Evolutionary conservation across 2,329 filamentous ascomycete species (phyloP).

Genomic region (Saccharata proteae): DNA sequence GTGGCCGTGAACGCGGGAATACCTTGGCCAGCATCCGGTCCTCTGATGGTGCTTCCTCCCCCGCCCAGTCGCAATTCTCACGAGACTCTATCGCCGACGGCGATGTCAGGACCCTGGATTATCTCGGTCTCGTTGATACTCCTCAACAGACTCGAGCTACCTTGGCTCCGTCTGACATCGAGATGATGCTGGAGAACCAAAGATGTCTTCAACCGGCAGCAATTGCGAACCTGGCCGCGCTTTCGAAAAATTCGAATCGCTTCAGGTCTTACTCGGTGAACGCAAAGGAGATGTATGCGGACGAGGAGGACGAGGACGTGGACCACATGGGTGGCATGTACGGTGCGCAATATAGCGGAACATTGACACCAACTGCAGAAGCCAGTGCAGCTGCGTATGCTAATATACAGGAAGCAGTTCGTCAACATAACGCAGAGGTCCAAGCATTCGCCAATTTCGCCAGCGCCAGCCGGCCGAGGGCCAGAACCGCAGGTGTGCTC

Average conservation of each 20-base stretch:
- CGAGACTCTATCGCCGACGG: slow-evolving; percentile 74
- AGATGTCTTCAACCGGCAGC: slow-evolving; percentile 50
- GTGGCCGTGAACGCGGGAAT: slow-evolving; percentile 67
- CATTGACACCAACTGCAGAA: slow-evolving; percentile 46
- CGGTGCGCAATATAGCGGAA: slow-evolving; percentile 45
- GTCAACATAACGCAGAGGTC: slow-evolving; percentile 84
- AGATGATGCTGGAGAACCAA: slow-evolving; percentile 39
- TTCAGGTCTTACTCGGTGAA: slow-evolving; percentile 98
- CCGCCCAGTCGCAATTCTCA: slow-evolving; percentile 74
- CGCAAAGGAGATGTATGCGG: slow-evolving; percentile 92
- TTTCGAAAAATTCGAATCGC: slow-evolving; percentile 64
- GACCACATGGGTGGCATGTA: slow-evolving; percentile 25
- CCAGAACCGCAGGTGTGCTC: slow-evolving; percentile 80
- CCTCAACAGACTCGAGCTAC: slow-evolving; percentile 69
- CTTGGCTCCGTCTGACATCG: slow-evolving; percentile 48
- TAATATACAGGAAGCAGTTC: slow-evolving; percentile 59
- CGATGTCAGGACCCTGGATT: slow-evolving; percentile 88
- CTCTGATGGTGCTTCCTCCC: slow-evolving; percentile 78
- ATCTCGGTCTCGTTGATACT: slow-evolving; percentile 87
- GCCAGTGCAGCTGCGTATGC: slow-evolving; percentile 42
- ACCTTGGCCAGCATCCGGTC: slow-evolving; percentile 87
- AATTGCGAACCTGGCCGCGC: slow-evolving; percentile 50
- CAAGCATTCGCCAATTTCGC: slow-evolving; percentile 84
- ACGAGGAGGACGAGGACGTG: slow-evolving; percentile 70
- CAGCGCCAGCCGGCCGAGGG: slow-evolving; percentile 64